Conservation (phyloP, 306 rosid genomes). For the Citrullus mucosospermus region DNA sequence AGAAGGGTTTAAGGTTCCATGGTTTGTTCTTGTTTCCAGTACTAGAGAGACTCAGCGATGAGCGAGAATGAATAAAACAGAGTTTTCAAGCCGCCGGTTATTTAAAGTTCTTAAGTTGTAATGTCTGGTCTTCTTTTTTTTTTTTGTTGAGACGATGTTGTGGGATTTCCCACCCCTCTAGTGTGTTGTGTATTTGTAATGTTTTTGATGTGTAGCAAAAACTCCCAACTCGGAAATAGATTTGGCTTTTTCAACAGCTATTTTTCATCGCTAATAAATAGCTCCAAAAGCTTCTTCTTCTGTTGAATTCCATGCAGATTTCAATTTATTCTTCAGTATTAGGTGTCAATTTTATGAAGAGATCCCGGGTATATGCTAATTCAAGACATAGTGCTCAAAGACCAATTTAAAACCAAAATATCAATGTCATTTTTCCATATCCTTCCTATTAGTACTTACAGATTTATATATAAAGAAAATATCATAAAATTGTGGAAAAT, state of each 20-base stretch:
- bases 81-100: background rate
- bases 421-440: background rate
- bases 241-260: background rate
- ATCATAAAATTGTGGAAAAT: background rate
- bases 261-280: background rate
- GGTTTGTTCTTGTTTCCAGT: slow-evolving; percentile 1
- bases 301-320: background rate
- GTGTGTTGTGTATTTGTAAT: background rate
- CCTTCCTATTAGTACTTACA: background rate
- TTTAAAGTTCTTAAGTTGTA: background rate
- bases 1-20: background rate
- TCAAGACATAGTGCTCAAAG: background rate
- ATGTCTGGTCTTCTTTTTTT: background rate
- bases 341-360: too few relatives aligned
- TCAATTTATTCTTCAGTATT: too few relatives aligned
- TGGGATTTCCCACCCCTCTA: background rate
- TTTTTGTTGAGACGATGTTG: background rate
- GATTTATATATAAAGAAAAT: background rate
- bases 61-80: slow-evolving; percentile 2
- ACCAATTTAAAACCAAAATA: background rate
- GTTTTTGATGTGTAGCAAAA: background rate
- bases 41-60: background rate
- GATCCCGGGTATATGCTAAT: too few relatives aligned
- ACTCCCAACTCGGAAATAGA: background rate
- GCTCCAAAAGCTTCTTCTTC: background rate